Base-by-base conservation (phyloP, 306 rosid species). In the Styphnolobium japonicum region DNA sequence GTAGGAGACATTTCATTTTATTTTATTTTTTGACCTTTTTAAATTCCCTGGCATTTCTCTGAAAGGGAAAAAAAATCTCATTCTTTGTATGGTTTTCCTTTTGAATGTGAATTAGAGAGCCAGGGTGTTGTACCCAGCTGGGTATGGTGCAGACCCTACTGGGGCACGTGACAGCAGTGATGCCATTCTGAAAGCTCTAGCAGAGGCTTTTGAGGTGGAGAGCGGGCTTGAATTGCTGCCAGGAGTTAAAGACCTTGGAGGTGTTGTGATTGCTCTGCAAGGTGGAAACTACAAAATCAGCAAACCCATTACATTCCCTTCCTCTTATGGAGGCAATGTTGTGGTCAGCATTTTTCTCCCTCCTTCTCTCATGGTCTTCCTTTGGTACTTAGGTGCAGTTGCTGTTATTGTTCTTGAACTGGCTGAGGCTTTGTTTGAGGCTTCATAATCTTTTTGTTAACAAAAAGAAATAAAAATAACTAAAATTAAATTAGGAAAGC, bases 121-220 rank as follows among this genome's bases (percentile, higher is more conserved):
- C 2, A 82, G 91, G 37, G 88, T 85, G 55, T 58, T 90, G 34
- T 82, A 74, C 39, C 88, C 90, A 46, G 75, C 39, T 33, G 85
- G 73, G 21, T 90, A 90, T 25, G 94, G 94, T 7, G 94, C 90
- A 74, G 94, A 90, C 49, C 91, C 94, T 16, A 80, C 56, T 7
- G 94, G 91, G 43, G 63, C 0, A 21, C 11, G 36, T 7, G 94
- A 90, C 10, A 90, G 94, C 72, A 82, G 86, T 11, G 86, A 61
- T 6, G 91, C 91, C 5, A 77, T 87, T 5, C 4, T 75, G 49
- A 78, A 80, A 66, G 82, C 90, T 16, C 0, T 90, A 60, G 79
- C 46, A 40, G 89, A 84, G 1, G 91, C 86, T 0, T 84, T 80
- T 70, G 65, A n/a, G 7, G 3, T 80, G 72, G 72, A 68, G 84